phyloP scores from a whole-genome alignment of 805 yeast genomes.

The Saccharomycopsis sp. region DNA sequence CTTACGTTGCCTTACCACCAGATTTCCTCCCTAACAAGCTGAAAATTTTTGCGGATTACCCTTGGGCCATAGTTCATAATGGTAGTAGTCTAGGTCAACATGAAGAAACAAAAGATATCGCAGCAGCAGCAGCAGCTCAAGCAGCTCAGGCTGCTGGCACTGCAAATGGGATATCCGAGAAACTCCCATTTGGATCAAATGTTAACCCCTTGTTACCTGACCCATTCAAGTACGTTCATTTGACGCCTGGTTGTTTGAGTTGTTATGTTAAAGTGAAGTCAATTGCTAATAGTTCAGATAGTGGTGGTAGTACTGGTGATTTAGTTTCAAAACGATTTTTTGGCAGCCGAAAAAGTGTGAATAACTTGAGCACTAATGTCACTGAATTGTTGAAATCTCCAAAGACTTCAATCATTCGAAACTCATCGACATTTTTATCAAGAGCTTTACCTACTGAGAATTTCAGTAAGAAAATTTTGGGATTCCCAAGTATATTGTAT shows the following conservation, averaged over 20 bases:
- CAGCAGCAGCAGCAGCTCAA: not conserved
- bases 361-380: too few species aligned
- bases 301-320: not conserved
- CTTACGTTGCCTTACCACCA: conserved; percentile 21
- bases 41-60: conserved; percentile 19
- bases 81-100: not conserved
- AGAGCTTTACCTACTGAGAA: conserved; percentile 29
- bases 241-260: conserved; percentile 47
- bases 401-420: conserved; percentile 27
- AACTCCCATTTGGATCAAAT: conserved; percentile 42
- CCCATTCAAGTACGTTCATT: conserved; percentile 43
- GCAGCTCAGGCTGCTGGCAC: conserved; percentile 23
- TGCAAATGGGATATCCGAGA: conserved; percentile 29
- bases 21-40: conserved; percentile 20
- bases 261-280: conserved; percentile 9
- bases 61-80: conserved; percentile 10
- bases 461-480: conserved; percentile 26
- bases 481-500: conserved; percentile 31
- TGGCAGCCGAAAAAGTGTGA: not conserved
- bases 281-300: not conserved
- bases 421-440: conserved; percentile 31
- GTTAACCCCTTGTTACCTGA: conserved; percentile 48
- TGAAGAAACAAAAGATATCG: not conserved
- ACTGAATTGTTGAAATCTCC: conserved; percentile 25
- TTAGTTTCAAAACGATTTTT: not conserved